Percentiles rank a stretch among this genome's conserved stretches.
Conservation (phyloP, 2,329 filamentous ascomycete genomes). For the Aspergillus sergii region DNA sequence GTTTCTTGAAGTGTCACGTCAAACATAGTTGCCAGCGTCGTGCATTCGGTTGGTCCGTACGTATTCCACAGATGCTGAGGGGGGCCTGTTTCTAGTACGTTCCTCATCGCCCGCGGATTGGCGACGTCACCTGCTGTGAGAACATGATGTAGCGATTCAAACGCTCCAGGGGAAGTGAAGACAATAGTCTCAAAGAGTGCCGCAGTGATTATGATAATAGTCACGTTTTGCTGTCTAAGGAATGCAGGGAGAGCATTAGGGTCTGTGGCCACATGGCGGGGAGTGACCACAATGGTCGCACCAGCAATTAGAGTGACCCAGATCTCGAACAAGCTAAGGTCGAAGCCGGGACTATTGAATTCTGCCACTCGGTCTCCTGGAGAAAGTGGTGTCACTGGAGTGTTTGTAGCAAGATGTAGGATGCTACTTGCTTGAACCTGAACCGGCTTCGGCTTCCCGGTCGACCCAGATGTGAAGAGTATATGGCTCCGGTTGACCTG, state of each 20-base stretch:
- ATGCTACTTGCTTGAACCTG: slow-evolving; percentile 62
- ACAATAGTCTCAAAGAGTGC: slow-evolving; percentile 6
- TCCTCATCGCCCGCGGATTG: slow-evolving; percentile 9
- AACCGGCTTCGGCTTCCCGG: slow-evolving; percentile 78
- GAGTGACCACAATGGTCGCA: slow-evolving; percentile 12
- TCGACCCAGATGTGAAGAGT: slow-evolving; percentile 66
- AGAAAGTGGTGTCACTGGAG: slow-evolving; percentile 11
- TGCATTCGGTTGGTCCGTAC: slow-evolving; percentile 20
- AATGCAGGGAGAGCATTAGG: neutral
- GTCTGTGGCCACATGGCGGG: slow-evolving; percentile 3
- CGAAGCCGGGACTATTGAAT: slow-evolving; percentile 18
- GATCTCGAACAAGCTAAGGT: slow-evolving; percentile 18
- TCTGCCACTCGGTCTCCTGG: slow-evolving; percentile 12
- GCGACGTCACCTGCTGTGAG: slow-evolving; percentile 12
- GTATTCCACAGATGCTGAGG: slow-evolving; percentile 17
- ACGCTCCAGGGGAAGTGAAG: slow-evolving; percentile 4
- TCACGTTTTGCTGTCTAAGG: neutral
- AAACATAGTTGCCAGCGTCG: slow-evolving; percentile 7
- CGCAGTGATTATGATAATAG: slow-evolving; percentile 8
- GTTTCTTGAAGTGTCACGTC: slow-evolving; percentile 11
- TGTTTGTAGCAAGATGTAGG: slow-evolving; percentile 8
- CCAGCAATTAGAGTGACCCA: slow-evolving; percentile 16
- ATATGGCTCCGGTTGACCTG: slow-evolving; percentile 13
- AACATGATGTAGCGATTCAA: slow-evolving; percentile 10
- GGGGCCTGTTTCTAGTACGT: slow-evolving; percentile 8